A percentile compares a stretch with the other conserved stretches of the same genome.
Conservation (phyloP, 768 basidiomycete genomes). For the Rhodotorula sphaerocarpa region DNA sequence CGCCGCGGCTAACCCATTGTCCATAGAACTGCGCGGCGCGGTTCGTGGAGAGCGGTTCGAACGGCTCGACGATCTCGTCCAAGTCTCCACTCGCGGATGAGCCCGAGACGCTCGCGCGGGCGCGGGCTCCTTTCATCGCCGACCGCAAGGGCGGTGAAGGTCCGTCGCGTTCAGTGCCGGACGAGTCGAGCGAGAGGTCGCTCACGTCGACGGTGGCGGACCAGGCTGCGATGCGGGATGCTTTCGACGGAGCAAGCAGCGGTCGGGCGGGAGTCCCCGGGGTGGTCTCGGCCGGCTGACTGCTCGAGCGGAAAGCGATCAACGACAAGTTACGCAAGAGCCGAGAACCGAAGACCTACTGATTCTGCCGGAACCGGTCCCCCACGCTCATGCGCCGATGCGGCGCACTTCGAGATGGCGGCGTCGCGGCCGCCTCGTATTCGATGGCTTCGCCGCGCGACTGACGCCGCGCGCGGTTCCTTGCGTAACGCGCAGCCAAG, state of each 20-base stretch:
- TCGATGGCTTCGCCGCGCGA: neutral
- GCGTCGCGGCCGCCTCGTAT: no score
- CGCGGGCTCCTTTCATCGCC: slow-evolving; percentile 11
- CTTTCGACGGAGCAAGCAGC: slow-evolving; percentile 20
- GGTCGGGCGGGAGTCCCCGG: neutral
- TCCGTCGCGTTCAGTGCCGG: neutral
- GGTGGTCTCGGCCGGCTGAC: no score
- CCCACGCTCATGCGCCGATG: slow-evolving; percentile 16
- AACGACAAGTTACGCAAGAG: neutral
- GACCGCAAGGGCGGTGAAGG: neutral
- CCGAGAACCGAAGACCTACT: neutral
- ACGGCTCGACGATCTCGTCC: slow-evolving; percentile 2
- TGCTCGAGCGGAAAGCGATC: no score
- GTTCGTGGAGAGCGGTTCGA: neutral
- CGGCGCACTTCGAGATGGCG: slow-evolving; percentile 1
- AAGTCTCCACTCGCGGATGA: no score
- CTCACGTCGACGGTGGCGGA: neutral
- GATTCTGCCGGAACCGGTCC: slow-evolving; percentile 19
- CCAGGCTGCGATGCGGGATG: slow-evolving; percentile 31
- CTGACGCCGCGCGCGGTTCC: neutral
- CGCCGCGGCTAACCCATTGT: slow-evolving; percentile 6
- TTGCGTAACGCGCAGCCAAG: slow-evolving; percentile 4
- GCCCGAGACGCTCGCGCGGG: neutral
- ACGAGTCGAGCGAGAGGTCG: neutral
- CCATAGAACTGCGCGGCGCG: slow-evolving; percentile 5